A percentile compares a stretch with the other conserved stretches of the same genome.
Conservation (phyloP, 208 protist genomes). For the Trypanosoma brucei region DNA sequence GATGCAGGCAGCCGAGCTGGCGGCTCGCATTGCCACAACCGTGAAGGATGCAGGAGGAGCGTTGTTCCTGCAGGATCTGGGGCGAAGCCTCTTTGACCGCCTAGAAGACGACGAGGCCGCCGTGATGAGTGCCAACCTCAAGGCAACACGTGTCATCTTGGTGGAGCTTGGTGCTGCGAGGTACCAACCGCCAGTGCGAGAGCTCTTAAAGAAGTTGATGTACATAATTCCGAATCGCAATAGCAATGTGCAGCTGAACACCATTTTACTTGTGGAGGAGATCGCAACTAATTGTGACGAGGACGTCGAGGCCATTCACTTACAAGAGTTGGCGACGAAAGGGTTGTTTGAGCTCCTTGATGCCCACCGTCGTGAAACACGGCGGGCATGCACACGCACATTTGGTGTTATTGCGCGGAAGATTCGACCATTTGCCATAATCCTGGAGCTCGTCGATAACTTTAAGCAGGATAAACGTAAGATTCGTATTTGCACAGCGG, state of each 20-base stretch:
- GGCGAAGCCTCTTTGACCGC: constrained; percentile 97
- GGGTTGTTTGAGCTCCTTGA: constrained; percentile 99
- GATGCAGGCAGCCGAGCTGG: constrained; percentile 96
- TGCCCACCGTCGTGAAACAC: constrained; percentile 96
- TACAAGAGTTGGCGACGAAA: constrained; percentile 97
- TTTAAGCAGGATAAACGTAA: constrained; percentile 98
- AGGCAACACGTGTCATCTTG: constrained; percentile 96
- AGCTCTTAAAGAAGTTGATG: constrained; percentile 97
- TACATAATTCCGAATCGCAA: constrained; percentile 99
- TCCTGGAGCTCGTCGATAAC: constrained; percentile 98
- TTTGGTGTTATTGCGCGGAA: constrained; percentile 99
- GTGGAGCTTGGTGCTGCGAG: constrained; percentile 94
- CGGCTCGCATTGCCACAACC: constrained; percentile 92
- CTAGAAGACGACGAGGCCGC: constrained; percentile 97
- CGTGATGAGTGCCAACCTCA: constrained; percentile 95
- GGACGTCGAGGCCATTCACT: constrained; percentile 85
- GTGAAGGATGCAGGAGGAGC: constrained; percentile 94
- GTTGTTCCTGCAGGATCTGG: constrained; percentile 93
- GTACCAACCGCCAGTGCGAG: constrained; percentile 95
- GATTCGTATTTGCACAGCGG: constrained; percentile 99
- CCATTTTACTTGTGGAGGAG: constrained; percentile 96
- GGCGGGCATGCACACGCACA: constrained; percentile 94
- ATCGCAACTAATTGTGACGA: constrained; percentile 90
- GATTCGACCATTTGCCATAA: constrained; percentile 98
- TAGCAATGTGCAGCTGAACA: constrained; percentile 97